Base-by-base conservation (phyloP, 805 yeast species). In the Teunomyces aglyptinius region DNA sequence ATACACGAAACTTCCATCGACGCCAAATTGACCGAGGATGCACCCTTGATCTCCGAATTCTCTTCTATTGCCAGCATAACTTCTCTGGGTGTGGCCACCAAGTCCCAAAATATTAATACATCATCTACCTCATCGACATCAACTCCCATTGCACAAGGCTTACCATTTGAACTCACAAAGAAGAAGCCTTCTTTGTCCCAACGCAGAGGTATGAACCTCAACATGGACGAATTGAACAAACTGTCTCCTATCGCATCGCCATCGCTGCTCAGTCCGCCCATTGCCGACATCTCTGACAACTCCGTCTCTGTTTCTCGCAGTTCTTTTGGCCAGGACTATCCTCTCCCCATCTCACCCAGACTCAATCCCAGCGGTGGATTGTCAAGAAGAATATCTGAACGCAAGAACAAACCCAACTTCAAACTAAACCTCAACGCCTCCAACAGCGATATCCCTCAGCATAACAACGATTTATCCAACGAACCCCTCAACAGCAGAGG, bases 181-280 rank as follows among this genome's bases (percentile, higher is more conserved):
- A 67, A 66, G 42, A 75, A 71, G 51, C 65, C 77, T 0, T 71
- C 82, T 1, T 63, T 79, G 27, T 76, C 83, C 3, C 80, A 78
- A 51, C 65, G 84, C 57, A 60, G 83, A 55, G 82, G 82, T 3
- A 68, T 79, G 78, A 78, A 77, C 47, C 55, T 79, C 41, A 72
- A 75, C 54, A 64, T 78, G 53, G 53, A 47, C 32, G 71, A 63
- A 36, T 47, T 63, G 40, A 50, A 41, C 28, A 20, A 28, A 31
- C 43, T 19, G 15, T 22, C 43, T 8, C 41, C 45, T 18, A 41
- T 24, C 13, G 24, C 46, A 11, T 45, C 36, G 3, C 46, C 39
- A 5, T 16, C 33, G 2, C 36, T 38, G 28, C 20, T 29, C 32
- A 43, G 22, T 28, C 38, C 31, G n/a, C 22, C 44, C 24, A 34